Base-by-base conservation (phyloP, 2,329 filamentous ascomycete genomes). In the Cladosporium sphaerospermum region DNA sequence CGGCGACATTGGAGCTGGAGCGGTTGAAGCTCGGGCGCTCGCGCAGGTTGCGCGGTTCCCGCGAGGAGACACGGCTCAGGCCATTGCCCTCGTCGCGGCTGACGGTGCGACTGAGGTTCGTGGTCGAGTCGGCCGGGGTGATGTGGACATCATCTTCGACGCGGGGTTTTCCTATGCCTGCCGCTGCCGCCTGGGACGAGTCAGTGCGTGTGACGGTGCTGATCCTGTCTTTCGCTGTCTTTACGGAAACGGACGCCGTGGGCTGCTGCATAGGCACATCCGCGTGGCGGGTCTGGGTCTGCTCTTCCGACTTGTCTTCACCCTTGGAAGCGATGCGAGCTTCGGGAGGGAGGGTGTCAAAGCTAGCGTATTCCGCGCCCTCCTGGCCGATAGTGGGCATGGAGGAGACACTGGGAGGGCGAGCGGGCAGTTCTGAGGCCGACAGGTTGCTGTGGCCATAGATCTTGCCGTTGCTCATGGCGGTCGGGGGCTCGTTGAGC, bases 341-440 rank as follows among this genome's bases (percentile, higher is more conserved):
- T 44, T 66, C 65, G n/a, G 59, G n/a, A 10, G 64, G 65, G 59
- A 71, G 67, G 57, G 73, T 70, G 46, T 69, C 64, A 47, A 82
- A 73, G 63, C 81, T 85, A 49, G 82, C 88, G 72, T 96, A 96
- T 73, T 96, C 92, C 61, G 78, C 83, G 57, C 92, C 92, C 73
- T 96, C 92, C 67, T 96, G 85, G 54, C 92, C 92, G 52, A 96
- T 79, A 1, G 87, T 87, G 13, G 92, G 92, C 67, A 96, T 80
- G 23, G 57, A 56, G 33, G 82, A 81, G 53, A 96, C 88, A 66
- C 88, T 95, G 45, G 83, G 81, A 34, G 87, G 82, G 47, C 89
- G 86, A 40, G 78, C 63, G 14, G 75, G 72, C 28, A 76, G 67
- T 58, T 78, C 70, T 32, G 70, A 69, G 14, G 62, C 61, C 45